Evolutionary conservation across 495 filamentous ascomycete genomes (phyloP).

Genomic region (Filosporella fistucella): DNA sequence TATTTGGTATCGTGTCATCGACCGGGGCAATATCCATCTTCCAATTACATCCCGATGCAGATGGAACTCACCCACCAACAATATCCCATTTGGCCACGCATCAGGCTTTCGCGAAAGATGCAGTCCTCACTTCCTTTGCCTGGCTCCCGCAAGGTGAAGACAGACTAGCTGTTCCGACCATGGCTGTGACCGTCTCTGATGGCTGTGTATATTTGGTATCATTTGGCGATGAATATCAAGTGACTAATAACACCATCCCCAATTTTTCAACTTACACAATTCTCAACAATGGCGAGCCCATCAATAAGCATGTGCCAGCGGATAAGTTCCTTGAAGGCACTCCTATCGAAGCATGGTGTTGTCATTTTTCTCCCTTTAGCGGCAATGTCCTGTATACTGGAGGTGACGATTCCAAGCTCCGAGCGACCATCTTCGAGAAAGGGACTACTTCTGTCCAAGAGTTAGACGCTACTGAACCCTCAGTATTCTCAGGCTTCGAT

Average conservation of each 20-base stretch:
- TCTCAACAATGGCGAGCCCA: constrained; percentile 20
- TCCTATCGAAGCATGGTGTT: constrained; percentile 60
- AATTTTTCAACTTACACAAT: constrained; percentile 35
- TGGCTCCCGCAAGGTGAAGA: constrained; percentile 53
- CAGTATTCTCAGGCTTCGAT: constrained; percentile 50
- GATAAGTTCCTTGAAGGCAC: too few relatives aligned
- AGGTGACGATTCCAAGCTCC: constrained; percentile 60
- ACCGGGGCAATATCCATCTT: neutral
- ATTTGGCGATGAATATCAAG: constrained; percentile 25
- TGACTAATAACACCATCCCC: too few relatives aligned
- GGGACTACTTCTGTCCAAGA: constrained; percentile 4
- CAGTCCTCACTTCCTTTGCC: constrained; percentile 64
- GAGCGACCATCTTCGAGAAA: constrained; percentile 22
- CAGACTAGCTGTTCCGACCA: neutral
- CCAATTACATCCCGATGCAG: neutral
- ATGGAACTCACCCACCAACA: neutral
- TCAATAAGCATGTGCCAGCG: constrained; percentile 13
- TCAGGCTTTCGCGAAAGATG: constrained; percentile 32
- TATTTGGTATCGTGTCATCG: constrained; percentile 38
- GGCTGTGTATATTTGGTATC: constrained; percentile 4
- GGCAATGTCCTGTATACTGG: constrained; percentile 51
- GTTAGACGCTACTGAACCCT: neutral
- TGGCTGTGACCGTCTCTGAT: constrained; percentile 8
- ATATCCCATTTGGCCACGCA: neutral
- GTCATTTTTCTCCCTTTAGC: constrained; percentile 43